Evolutionary conservation across 2,329 filamentous ascomycete genomes (phyloP), one percentile per base, ranked within the genome.

Genomic region (Balansia obtecta): DNA sequence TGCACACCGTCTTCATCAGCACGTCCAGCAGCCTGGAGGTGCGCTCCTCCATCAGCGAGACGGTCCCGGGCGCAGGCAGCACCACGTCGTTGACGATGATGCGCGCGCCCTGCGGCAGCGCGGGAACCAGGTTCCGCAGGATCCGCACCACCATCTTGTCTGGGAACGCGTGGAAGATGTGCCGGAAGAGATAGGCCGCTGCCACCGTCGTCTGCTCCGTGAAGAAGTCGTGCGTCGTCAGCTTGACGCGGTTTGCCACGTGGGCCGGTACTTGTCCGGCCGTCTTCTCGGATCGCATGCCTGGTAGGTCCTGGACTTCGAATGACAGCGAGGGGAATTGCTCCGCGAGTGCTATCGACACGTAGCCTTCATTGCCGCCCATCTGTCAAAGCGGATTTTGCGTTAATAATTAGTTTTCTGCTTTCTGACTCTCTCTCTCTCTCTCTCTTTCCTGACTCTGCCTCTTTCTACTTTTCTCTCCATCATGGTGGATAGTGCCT

Each of bases 91-190:
- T 65, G 27, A 67, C 62, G 39, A 61, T 50, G 33, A 79, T 61
- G 43, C 68, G 61, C 13, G 73, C 67, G 18, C 76, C 69, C 2
- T 71, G 67, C 58, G 75, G 71, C 50, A 79, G 60, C 37, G 73
- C 69, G 1, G 75, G 74, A 1, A 75, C 62, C 8, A 79, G 63
- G 10, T 68, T 68, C 48, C 65, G 62, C 30, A 73, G 61, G 39
- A 77, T 71, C 27, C 64, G 61, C 33, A 70, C 56, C 1, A 66
- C 65, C 48, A 73, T 69, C 18, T 68, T 67, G 44, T 77, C 74
- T 0, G 74, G 70, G 62, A 75, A 77, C 62, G 79, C 75, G 60
- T 81, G 76, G 30, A 81, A 63, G 52, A 80, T 75, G 64, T 71
- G 71, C 42, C 74, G 71, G 60, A 79, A 70, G 50, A 77, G 64